phyloP scores from a whole-genome alignment of 768 basidiomycete genomes.

The Rhizopogon sp. region DNA sequence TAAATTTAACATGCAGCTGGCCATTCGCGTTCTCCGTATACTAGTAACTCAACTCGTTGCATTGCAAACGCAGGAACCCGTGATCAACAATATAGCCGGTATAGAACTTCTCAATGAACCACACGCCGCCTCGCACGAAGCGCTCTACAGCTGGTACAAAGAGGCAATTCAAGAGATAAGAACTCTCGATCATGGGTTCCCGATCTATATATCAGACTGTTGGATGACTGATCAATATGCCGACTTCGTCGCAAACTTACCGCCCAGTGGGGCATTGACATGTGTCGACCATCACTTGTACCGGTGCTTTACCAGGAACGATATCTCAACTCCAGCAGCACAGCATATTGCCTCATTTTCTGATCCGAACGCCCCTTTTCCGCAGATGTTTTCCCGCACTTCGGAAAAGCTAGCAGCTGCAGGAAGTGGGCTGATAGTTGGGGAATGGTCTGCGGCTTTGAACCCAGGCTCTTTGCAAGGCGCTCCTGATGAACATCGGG shows the following conservation, averaged over 20 bases:
- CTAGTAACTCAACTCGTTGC: constrained; percentile 30
- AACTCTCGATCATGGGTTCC: constrained; percentile 46
- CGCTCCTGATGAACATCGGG: constrained; percentile 34
- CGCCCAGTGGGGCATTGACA: constrained; percentile 33
- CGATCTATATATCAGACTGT: constrained; percentile 71
- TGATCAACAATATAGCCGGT: constrained; percentile 45
- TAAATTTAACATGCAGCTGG: constrained; percentile 38
- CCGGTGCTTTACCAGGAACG: constrained; percentile 66
- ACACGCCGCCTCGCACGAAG: constrained; percentile 40
- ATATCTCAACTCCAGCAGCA: constrained; percentile 46
- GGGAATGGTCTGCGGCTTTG: constrained; percentile 77
- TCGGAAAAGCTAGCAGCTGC: constrained; percentile 27
- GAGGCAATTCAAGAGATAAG: constrained; percentile 50
- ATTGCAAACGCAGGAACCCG: constrained; percentile 49
- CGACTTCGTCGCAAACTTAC: constrained; percentile 39
- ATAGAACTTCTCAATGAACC: constrained; percentile 62
- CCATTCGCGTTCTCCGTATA: constrained; percentile 42
- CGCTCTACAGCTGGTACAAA: constrained; percentile 60
- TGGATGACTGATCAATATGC: constrained; percentile 70
- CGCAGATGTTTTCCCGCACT: constrained; percentile 35
- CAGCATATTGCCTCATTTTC: constrained; percentile 49
- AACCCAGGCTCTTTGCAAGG: constrained; percentile 59
- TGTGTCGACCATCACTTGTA: constrained; percentile 83
- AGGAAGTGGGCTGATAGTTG: constrained; percentile 58
- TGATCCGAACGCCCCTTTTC: constrained; percentile 35